Base-by-base conservation (phyloP, 2,329 filamentous ascomycete genomes). In the Dactylellina cionopaga region DNA sequence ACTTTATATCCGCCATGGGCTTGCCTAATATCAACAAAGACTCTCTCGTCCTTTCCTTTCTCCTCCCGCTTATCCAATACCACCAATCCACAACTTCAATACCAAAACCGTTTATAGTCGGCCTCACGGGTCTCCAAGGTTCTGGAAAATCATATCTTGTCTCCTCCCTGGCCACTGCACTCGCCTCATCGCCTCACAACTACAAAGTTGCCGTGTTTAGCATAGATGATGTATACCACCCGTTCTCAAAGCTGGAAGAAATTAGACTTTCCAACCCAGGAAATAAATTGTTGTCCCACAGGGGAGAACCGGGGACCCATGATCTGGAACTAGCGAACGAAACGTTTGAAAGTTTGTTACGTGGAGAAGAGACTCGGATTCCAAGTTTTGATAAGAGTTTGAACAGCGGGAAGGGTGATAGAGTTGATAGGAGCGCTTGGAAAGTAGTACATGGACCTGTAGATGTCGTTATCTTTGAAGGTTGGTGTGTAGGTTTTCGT, bases 71-170 rank as follows among this genome's bases (percentile, higher is more conserved):
- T 5, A 31, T 63, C 11, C 43, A 63, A 44, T 33, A 52, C 33
- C 44, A 63, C 19, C 51, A 63, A 35, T 27, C 58, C 19, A 29
- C 15, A 5, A 17, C 17, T 9, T 13, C 44, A 35, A 24, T 27
- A 15, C 41, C 15, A 2, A 49, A 35, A 27, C 92, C 92, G 25
- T 90, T 96, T 80, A 87, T 96, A 79, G 85, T 97, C 75, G 93
- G 92, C 51, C 85, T 98, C 77, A 96, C 96, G 77, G 94, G 93
- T 72, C 88, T 96, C 24, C 94, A 97, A 81, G 94, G 94, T 71
- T 90, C 91, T 33, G 94, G 94, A 76, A 97, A 98, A 83, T 96
- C 92, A 1, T 95, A 93, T 10, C 85, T 96, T 77, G 92, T 93
- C 29, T 84, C 84, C 33, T 84, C 86, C 2, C 85, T 96, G 43